Evolutionary conservation across 768 basidiomycete species (phyloP).

Genomic region (Sporobolomyces pararoseus): DNA sequence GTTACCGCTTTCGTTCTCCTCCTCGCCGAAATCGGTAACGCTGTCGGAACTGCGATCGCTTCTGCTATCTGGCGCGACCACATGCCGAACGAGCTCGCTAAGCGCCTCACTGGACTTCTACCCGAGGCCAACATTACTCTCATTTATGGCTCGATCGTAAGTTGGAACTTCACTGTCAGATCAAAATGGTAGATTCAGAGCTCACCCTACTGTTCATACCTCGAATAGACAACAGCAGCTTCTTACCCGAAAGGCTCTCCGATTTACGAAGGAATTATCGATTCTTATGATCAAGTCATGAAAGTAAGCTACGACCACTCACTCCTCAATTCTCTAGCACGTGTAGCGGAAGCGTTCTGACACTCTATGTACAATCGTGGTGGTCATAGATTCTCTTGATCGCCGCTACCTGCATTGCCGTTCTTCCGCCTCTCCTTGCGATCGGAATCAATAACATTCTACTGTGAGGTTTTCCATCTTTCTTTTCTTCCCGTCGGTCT

Average conservation of each 20-base stretch:
- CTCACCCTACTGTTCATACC: background rate
- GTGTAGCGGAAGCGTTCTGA: background rate
- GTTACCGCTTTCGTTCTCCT: conserved; percentile 50
- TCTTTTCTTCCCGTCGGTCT: background rate
- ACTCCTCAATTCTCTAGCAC: background rate
- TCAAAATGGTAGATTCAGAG: conserved; percentile 47
- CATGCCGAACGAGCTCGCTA: conserved; percentile 63
- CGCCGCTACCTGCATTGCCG: conserved; percentile 56
- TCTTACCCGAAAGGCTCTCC: conserved; percentile 52
- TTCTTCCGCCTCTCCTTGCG: conserved; percentile 61
- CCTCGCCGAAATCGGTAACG: conserved; percentile 51
- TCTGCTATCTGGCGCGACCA: conserved; percentile 25
- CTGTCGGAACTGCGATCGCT: conserved; percentile 49
- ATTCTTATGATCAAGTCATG: conserved; percentile 52
- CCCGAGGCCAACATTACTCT: conserved; percentile 45
- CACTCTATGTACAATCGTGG: conserved; percentile 36
- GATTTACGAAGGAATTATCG: conserved; percentile 62
- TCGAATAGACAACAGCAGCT: conserved; percentile 52
- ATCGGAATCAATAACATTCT: conserved; percentile 64
- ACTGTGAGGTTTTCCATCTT: conserved; percentile 54
- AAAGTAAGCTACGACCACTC: conserved; percentile 33
- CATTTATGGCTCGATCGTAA: conserved; percentile 43
- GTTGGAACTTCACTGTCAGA: conserved; percentile 3
- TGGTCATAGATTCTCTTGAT: conserved; percentile 57
- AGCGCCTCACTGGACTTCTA: conserved; percentile 57